Base-by-base conservation (phyloP, 2,329 filamentous ascomycete species). In the Arthrobotrys megalospora region DNA sequence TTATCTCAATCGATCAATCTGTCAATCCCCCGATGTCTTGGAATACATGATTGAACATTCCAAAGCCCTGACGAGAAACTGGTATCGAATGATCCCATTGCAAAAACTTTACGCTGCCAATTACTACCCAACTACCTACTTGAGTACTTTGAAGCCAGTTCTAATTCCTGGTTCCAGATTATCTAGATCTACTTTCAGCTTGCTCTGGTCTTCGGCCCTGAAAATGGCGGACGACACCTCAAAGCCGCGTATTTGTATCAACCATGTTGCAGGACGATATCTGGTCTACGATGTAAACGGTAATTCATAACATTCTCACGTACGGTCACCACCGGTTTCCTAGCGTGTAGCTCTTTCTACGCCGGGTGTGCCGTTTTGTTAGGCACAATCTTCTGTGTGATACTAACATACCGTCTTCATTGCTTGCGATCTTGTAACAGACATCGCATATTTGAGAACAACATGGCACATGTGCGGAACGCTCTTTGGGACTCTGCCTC, bases 281-380 rank as follows among this genome's bases (percentile, higher is more conserved):
- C 89, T 97, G 78, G 87, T 99, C 81, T 98, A 97, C 87, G 93
- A 97, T 83, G 89, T 93, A 82, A 89, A 94, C 83, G 90, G 91
- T 80, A 91, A 94, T 77, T 90, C 92, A 82, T 89, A 91, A 83
- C 87, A 38, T 58, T 68, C 47, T 64, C 21, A 47, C 58, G 65
- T 53, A 73, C 58, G 52, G 34, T 55, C n/a, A n/a, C 43, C 36
- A 12, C 45, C 19, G 41, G 21, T 16, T 43, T 50, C 6, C 28
- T 34, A 21, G 36, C 32, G 10, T 70, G 28, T 19, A 58, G 16
- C 41, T 41, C 8, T n/a, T 63, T 55, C 24, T 53, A 50, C 41
- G 10, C 58, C 6, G 10, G 11, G 24, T 24, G 19, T 28, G 38
- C 16, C 10, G 21, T 38, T 48, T 14, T 36, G 8, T 47, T 4